Evolutionary conservation across 225 moss, liverwort and hornwort species (phyloP), one percentile per base, ranked within the genome.

Genomic region (Neckera pumila): DNA sequence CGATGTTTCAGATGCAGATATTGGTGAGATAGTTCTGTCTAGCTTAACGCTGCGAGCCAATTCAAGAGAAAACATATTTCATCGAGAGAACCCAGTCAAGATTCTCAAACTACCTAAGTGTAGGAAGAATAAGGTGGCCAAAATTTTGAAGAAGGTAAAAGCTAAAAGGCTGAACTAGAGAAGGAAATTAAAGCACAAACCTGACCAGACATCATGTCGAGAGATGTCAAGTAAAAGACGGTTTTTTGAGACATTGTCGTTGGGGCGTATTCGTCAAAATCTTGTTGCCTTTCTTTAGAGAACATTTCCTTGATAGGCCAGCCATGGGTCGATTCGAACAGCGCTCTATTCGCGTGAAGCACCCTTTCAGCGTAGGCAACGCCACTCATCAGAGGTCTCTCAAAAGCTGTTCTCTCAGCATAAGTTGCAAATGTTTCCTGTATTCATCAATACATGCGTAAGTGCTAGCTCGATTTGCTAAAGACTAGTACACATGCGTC

Each of bases 121-220:
- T 16, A 85, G 43, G 13, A 73, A 86, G 57, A 59, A 42, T 40
- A 33, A 64, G 64, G 75, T 71, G 74, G 31, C 27, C 75, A 79
- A 26, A 62, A 2, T 6, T 26, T 61, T 15, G 30, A 56, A 72
- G 83, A n/a, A 34, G 34, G 34, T 34, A 17, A 43, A 75, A 86
- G 42, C 58, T 49, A 59, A 54, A 66, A 82, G 38, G 16, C 47
- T 61, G 79, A 45, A 85, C 54, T 38, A 60, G 79, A 56, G 67
- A 86, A 74, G 56, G 56, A 79, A 84, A 40, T 59, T 14, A 8
- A 47, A 61, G 61, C 47, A 91, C 92, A 80, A 40, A 95, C 95
- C 93, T 89, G 92, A 60, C 95, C 95, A 89, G 95, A 95, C 95
- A 95, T 95, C 91, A 95, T 93, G 89, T 95, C 95, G n/a, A 95